Base-by-base conservation (phyloP, 352 stramenopile genomes). In the Globisporangium spiculum region DNA sequence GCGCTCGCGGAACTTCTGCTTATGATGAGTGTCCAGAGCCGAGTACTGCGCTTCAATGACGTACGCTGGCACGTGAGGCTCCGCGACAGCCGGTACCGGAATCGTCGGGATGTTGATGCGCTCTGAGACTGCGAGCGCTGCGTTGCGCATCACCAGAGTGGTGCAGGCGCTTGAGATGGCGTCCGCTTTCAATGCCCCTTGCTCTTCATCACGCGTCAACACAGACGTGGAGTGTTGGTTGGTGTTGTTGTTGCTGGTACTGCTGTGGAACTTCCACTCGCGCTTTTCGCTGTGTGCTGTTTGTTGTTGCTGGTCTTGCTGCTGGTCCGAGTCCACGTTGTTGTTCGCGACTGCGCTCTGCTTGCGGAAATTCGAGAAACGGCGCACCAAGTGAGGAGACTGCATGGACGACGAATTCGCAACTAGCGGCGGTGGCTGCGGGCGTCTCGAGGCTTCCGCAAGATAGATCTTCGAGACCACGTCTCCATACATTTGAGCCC, bases 1-100 rank as follows among this genome's bases (percentile, higher is more conserved):
- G n/a, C 83, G 78, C 32, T 84, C 69, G 56, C 77, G 77, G 58
- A 90, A 79, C 59, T 89, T 86, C 18, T 71, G 72, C 44, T 83
- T 74, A 52, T 87, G 65, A 4, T 71, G 63, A 12, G 85, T 74
- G 4, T 77, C 73, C 22, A 91, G 64, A 8, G 79, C 75, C 44
- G 72, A 71, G 50, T 89, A 91, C 69, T 91, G 78, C n/a, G 80
- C 78, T 27, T 80, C 83, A 41, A 91, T 84, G n/a, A 87, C 63
- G 53, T 73, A 86, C 18, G 83, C 81, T 0, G 81, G 68, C 5
- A 90, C 74, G 3, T 1, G 22, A 3, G 76, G 63, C 10, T 90
- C 83, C 41, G 81, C 58, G 0, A 77, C 68, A n/a, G 53, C 59
- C 1, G 75, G 71, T 3, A 72, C 61, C 1, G 75, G 75, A 20